A percentile compares a stretch with the other conserved stretches of the same genome.
Conservation (phyloP, 257 asterid genomes). For the Fraxinus quadrangulata region DNA sequence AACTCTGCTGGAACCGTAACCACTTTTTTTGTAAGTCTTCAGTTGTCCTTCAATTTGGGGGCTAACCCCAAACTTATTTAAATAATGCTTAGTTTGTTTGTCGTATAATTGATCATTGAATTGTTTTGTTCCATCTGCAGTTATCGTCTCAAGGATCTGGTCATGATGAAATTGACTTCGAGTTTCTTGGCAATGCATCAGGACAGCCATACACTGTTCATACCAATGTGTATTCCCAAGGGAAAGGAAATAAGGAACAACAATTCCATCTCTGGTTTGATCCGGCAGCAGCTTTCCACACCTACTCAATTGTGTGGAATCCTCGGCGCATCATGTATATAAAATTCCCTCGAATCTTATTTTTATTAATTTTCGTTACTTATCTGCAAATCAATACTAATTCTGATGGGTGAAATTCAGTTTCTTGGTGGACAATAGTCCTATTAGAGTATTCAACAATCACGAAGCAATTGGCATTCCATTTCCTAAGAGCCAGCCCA, state of each 20-base stretch:
- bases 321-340: constrained; percentile 31
- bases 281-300: constrained; percentile 35
- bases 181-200: constrained; percentile 39
- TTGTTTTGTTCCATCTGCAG: constrained; percentile 7
- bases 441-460: not conserved
- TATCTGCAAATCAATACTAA: not conserved
- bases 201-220: constrained; percentile 41
- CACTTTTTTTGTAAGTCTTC: not conserved
- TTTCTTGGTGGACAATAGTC: not conserved
- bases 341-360: not conserved
- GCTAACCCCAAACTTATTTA: too few species aligned
- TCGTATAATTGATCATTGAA: too few species aligned
- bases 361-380: not conserved
- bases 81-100: too few species aligned
- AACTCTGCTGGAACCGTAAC: constrained; percentile 33
- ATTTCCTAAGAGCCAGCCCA: not conserved
- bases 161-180: constrained; percentile 47
- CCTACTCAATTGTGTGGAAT: constrained; percentile 39
- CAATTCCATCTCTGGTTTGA: constrained; percentile 43
- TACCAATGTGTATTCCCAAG: constrained; percentile 36
- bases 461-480: not conserved
- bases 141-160: constrained; percentile 37
- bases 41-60: too few species aligned
- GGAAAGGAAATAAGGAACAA: constrained; percentile 39
- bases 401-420: not conserved